A percentile compares a stretch with the other conserved stretches of the same genome.
phyloP scores from a whole-genome alignment of 345 rosid species.

The Murraya paniculata region DNA sequence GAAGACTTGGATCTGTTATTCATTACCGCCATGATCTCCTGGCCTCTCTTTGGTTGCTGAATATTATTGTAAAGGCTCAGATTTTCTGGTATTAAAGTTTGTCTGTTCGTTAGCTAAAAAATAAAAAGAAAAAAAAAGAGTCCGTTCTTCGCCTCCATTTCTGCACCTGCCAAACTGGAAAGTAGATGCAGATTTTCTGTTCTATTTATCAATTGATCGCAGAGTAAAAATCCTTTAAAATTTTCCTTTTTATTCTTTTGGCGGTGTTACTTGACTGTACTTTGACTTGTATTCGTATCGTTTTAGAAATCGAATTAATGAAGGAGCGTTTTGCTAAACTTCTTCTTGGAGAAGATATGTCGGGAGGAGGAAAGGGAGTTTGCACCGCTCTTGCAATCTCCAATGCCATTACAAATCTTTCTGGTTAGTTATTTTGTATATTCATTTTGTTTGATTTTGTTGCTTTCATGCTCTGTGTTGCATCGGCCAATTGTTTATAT shows the following conservation, averaged over 20 bases:
- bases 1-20: neutral
- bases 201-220: neutral
- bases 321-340: slow-evolving; percentile 49
- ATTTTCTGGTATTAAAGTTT: neutral
- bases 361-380: slow-evolving; percentile 50
- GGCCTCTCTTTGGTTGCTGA: neutral
- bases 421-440: slow-evolving; percentile 23
- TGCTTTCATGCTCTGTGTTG: neutral
- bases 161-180: neutral
- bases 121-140: no score
- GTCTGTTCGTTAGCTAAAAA: neutral
- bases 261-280: neutral
- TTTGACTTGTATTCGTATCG: neutral
- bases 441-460: neutral
- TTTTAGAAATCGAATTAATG: slow-evolving; percentile 43
- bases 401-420: slow-evolving; percentile 37
- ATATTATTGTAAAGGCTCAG: neutral
- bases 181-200: neutral
- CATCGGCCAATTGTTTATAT: neutral
- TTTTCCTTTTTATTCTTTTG: neutral
- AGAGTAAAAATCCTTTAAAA: neutral
- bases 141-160: neutral
- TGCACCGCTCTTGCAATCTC: slow-evolving; percentile 48
- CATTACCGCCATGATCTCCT: neutral
- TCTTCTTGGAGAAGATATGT: slow-evolving; percentile 64